These are phyloP conservation scores for Nepenthes gracilis DNA, from an alignment of 148 eudicot species.

Conservation along the genomic window DNA sequence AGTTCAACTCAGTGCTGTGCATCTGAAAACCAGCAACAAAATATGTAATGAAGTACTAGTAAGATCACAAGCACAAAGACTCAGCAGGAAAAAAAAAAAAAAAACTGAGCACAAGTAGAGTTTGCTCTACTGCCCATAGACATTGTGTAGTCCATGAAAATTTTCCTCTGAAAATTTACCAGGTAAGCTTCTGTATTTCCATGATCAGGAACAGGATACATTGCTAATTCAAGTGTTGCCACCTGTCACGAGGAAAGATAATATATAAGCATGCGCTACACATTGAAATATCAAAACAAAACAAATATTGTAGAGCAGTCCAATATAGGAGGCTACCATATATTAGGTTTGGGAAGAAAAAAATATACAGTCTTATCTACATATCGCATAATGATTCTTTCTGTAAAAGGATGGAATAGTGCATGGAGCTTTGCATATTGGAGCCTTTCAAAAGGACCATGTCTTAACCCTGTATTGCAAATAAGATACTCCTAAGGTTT, in stretches of 20 bases:
- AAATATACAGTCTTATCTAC: too few species aligned
- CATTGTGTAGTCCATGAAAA: background rate
- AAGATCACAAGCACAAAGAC: too few species aligned
- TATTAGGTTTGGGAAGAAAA: too few species aligned
- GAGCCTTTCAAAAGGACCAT: too few species aligned
- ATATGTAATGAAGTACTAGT: background rate
- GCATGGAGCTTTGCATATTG: too few species aligned
- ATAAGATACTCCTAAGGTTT: too few species aligned
- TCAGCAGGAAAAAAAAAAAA: too few species aligned
- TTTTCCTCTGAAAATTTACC: slow-evolving; percentile 16
- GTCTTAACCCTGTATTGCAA: too few species aligned
- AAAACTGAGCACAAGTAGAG: background rate
- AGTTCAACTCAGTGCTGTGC: slow-evolving; percentile 40
- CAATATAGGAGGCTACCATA: background rate
- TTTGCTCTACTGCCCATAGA: too few species aligned
- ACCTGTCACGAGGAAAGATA: slow-evolving; percentile 9
- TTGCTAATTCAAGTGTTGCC: slow-evolving; percentile 34
- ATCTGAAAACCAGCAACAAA: slow-evolving; percentile 22
- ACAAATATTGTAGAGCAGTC: background rate
- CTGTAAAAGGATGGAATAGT: too few species aligned
- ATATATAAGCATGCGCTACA: slow-evolving; percentile 1
- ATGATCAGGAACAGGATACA: slow-evolving; percentile 33
- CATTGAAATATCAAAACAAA: background rate
- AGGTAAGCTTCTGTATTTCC: slow-evolving; percentile 42
- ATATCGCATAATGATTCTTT: too few species aligned